Conservation (phyloP, 2,329 filamentous ascomycete species). For the Epicoccum nigrum region DNA sequence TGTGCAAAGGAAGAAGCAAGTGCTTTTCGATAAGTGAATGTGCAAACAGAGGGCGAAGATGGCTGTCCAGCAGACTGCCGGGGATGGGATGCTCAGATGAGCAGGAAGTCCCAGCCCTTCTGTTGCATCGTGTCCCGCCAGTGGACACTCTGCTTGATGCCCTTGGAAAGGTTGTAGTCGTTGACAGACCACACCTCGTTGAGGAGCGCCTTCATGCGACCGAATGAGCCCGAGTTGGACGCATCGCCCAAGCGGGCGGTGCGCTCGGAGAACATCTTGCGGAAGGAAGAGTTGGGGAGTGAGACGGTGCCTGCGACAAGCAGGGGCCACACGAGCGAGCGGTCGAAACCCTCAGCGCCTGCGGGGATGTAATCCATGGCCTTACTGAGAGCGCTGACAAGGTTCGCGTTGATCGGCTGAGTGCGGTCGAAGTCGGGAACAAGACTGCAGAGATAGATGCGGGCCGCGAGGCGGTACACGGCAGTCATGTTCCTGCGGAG, state of each 20-base stretch:
- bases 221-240: conserved; percentile 83
- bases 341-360: conserved; percentile 83
- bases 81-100: conserved; percentile 65
- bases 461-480: conserved; percentile 88
- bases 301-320: conserved; percentile 85
- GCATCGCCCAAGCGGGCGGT: conserved; percentile 75
- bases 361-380: conserved; percentile 82
- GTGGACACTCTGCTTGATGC: conserved; percentile 72
- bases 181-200: conserved; percentile 80
- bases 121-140: conserved; percentile 94
- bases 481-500: conserved; percentile 87
- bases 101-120: conserved; percentile 90
- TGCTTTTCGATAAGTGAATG: conserved; percentile 28
- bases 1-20: conserved; percentile 44
- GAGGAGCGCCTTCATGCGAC: conserved; percentile 78
- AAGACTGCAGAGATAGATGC: conserved; percentile 95
- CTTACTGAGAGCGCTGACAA: conserved; percentile 78
- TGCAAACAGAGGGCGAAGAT: conserved; percentile 45
- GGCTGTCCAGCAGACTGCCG: conserved; percentile 44
- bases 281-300: conserved; percentile 74
- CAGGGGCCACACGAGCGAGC: conserved; percentile 90
- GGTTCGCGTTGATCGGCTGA: conserved; percentile 73
- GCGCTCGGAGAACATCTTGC: conserved; percentile 77
- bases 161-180: conserved; percentile 64
- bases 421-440: conserved; percentile 84